Percentiles rank a stretch among this genome's conserved stretches.
phyloP scores from a whole-genome alignment of 352 stramenopile species.

The Phytophthora fragariae region DNA sequence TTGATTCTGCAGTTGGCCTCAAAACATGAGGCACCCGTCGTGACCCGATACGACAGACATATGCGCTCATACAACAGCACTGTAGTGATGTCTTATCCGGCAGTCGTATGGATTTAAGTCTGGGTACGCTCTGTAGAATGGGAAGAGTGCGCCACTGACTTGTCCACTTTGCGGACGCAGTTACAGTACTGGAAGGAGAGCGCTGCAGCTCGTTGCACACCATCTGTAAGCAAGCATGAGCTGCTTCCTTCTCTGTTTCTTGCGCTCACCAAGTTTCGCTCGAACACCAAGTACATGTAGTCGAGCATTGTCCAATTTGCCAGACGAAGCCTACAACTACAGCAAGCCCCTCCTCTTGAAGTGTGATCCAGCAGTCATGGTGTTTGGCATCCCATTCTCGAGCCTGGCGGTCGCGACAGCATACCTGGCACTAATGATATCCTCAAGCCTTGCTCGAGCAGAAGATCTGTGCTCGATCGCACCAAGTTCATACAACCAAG shows the following conservation, averaged over 20 bases:
- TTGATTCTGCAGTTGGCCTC: constrained; percentile 28
- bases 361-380: constrained; percentile 16
- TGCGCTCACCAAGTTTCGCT: background rate
- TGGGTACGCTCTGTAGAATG: constrained; percentile 18
- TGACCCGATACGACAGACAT: constrained; percentile 14
- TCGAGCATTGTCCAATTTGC: constrained; percentile 35
- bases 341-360: constrained; percentile 8
- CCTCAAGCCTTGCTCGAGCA: constrained; percentile 1
- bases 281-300: constrained; percentile 6
- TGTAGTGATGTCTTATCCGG: constrained; percentile 23
- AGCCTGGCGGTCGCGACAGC: constrained; percentile 9
- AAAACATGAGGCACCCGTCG: constrained; percentile 14
- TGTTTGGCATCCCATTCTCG: constrained; percentile 12
- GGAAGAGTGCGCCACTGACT: constrained; percentile 19
- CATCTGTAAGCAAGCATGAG: background rate
- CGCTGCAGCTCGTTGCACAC: constrained; percentile 1
- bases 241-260: constrained; percentile 4
- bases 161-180: background rate
- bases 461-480: constrained; percentile 45
- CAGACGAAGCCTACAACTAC: constrained; percentile 13
- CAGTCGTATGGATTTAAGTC: constrained; percentile 17
- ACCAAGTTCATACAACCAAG: constrained; percentile 35
- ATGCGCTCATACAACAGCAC: constrained; percentile 13
- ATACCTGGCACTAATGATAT: constrained; percentile 8
- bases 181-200: constrained; percentile 14